These are phyloP conservation scores for Colletotrichum navitas DNA, from an alignment of 2,329 filamentous ascomycete genomes.

Conservation along the genomic window DNA sequence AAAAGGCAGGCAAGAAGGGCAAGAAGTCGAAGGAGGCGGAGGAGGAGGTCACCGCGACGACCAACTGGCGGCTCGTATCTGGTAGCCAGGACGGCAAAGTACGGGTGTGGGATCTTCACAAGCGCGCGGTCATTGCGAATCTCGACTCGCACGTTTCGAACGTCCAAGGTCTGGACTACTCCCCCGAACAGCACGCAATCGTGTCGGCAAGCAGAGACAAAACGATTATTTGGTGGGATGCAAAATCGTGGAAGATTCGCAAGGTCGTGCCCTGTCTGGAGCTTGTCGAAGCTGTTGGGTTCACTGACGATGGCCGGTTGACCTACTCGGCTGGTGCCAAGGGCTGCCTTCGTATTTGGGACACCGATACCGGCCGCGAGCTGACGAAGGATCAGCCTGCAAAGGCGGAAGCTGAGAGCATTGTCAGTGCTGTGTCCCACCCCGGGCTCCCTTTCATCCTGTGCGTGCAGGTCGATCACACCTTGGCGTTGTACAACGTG, in stretches of 20 bases:
- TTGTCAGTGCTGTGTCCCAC: conserved; percentile 79
- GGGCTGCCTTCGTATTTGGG: conserved; percentile 87
- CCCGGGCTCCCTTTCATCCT: conserved; percentile 77
- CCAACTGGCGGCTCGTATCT: conserved; percentile 84
- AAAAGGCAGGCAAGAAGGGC: conserved; percentile 56
- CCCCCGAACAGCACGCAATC: conserved; percentile 77
- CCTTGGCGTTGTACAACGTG: conserved; percentile 77
- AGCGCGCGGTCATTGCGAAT: conserved; percentile 79
- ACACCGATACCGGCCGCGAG: conserved; percentile 80
- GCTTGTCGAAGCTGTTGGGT: conserved; percentile 85
- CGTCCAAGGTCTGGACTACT: conserved; percentile 89
- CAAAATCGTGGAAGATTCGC: conserved; percentile 83
- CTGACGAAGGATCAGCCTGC: conserved; percentile 78
- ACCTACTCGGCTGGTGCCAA: conserved; percentile 89
- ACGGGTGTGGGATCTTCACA: conserved; percentile 91
- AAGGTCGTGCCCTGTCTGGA: conserved; percentile 88
- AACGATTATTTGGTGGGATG: conserved; percentile 93
- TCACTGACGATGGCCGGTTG: conserved; percentile 76
- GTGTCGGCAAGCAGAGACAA: conserved; percentile 92
- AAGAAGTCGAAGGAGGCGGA: conserved; percentile 60
- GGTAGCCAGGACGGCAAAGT: conserved; percentile 96
- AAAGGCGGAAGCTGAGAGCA: conserved; percentile 72
- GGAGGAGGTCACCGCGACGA: conserved; percentile 54
- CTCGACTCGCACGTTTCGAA: conserved; percentile 96
- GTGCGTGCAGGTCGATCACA: conserved; percentile 90